Percentiles rank a stretch among this genome's conserved stretches.
Conservation (phyloP, 164 flowering plant species). For the Piper betle region DNA sequence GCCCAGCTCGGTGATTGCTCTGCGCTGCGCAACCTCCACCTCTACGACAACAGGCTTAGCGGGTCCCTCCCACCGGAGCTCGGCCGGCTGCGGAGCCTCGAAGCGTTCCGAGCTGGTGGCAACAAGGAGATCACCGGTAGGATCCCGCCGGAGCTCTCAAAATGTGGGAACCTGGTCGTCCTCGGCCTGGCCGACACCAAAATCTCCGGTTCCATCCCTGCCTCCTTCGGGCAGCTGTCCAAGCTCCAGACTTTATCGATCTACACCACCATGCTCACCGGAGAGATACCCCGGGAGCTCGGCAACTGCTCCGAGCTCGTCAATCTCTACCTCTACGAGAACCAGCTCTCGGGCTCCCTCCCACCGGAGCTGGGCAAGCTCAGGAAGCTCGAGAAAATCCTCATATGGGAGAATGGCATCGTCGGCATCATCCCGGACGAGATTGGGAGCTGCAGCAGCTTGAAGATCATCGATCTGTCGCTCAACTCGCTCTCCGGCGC, state of each 20-base stretch:
- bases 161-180: conserved; percentile 32
- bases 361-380: conserved; percentile 66
- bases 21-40: conserved; percentile 29
- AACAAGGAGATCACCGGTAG: conserved; percentile 54
- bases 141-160: conserved; percentile 53
- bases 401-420: conserved; percentile 72
- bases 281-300: conserved; percentile 63
- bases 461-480: conserved; percentile 58
- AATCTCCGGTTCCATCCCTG: conserved; percentile 41
- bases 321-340: conserved; percentile 53
- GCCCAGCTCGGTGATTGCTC: conserved; percentile 37
- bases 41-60: conserved; percentile 49
- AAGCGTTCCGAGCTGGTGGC: conserved; percentile 65
- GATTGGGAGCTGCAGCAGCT: conserved; percentile 58
- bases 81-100: conserved; percentile 34
- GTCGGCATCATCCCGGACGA: conserved; percentile 64
- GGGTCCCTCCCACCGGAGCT: conserved; percentile 49
- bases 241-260: conserved; percentile 58
- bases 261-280: conserved; percentile 66
- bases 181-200: conserved; percentile 52
- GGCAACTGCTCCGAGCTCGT: conserved; percentile 80
- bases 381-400: conserved; percentile 48
- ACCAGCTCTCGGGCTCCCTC: conserved; percentile 55
- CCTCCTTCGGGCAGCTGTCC: conserved; percentile 42
- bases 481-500: conserved; percentile 65